Evolutionary conservation across 306 rosid genomes (phyloP).

Genomic region (Dryas alaskensis): DNA sequence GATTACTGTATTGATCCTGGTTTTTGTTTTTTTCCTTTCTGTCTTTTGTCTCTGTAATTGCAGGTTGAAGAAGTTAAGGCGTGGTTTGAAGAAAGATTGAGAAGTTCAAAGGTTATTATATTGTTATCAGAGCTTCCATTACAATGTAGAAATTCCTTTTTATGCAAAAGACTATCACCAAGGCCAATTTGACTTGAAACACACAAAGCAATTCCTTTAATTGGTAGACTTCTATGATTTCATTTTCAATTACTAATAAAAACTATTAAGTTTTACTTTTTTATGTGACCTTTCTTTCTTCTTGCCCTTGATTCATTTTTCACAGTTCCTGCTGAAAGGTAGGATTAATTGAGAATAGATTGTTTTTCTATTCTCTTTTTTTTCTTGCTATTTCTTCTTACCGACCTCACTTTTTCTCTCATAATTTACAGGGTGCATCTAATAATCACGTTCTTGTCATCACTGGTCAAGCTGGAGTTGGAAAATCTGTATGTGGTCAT

Average conservation of each 20-base stretch:
- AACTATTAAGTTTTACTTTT: neutral
- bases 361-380: neutral
- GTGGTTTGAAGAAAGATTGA: conserved; percentile 83
- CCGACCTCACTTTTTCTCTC: conserved; percentile 19
- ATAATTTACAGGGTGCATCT: conserved; percentile 43
- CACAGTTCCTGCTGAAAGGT: neutral
- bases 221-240: neutral
- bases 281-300: neutral
- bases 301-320: neutral
- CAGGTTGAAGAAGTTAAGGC: conserved; percentile 79
- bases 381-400: neutral
- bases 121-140: neutral
- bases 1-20: conserved; percentile 13
- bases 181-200: neutral
- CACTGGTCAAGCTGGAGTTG: conserved; percentile 90
- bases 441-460: conserved; percentile 58
- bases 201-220: neutral
- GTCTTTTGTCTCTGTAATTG: conserved; percentile 17
- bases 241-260: neutral
- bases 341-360: neutral
- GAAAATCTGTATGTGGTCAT: conserved; percentile 72
- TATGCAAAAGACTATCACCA: neutral
- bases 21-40: neutral
- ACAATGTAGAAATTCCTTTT: neutral
- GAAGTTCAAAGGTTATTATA: conserved; percentile 57